Base-by-base conservation (phyloP, 306 rosid genomes). In the Clitoria ternatea region DNA sequence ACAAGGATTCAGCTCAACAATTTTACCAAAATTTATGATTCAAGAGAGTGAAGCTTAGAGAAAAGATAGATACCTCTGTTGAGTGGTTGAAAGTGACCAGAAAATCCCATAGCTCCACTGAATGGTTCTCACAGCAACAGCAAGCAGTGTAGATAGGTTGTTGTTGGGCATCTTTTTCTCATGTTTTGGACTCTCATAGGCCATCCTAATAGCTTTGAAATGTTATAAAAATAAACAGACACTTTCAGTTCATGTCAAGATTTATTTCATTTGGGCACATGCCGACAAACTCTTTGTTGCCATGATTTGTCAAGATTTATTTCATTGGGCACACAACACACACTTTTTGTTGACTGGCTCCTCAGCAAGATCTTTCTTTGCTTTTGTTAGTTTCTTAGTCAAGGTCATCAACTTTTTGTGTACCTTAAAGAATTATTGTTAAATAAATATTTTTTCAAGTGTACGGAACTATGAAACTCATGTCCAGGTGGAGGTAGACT, bases 91-190 rank as follows among this genome's bases (percentile, higher is more conserved):
- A 60, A 80, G 65, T 9, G 92, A 82, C 98, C 98, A 92, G 89
- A 92, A 87, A 71, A 92, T 83, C 9, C 92, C 96, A 80, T 89
- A 92, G 79, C 94, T 92, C 98, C 98, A 92, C 3, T 87, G 92
- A 17, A 92, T 79, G 35, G 94, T 89, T 78, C 87, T 92, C 2
- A 92, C 92, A 59, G 94, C 90, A 70, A 89, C 85, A 50, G 94
- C 94, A 37, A 92, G 88, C 75, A 81, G 90, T 42, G 82, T 84
- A 23, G 89, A 81, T 10, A 89, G 81, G 40, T 80, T 77, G 57
- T 75, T 84, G 5, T 69, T n/a, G n/a, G n/a, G 70, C 79, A 80
- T 80, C 65, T 66, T 74, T 32, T 66, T 74, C 33, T 79, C 88
- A 71, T 74, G 86, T 37, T 39, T 72, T 62, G 74, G 85, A 83